phyloP scores from a whole-genome alignment of 306 rosid species.

The Cucumis cinereus region DNA sequence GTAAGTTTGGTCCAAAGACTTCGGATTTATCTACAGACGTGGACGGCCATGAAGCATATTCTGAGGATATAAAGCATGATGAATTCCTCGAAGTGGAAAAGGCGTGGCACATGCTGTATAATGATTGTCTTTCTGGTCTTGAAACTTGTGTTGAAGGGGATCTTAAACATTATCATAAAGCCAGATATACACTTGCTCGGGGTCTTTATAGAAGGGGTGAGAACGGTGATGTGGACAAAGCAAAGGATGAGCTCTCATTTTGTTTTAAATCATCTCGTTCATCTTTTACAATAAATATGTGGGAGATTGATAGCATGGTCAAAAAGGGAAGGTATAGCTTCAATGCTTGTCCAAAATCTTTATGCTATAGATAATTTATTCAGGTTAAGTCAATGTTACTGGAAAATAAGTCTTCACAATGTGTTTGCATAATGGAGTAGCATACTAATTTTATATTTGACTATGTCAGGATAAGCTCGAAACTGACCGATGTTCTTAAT shows the following conservation, averaged over 20 bases:
- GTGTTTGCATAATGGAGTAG: not conserved
- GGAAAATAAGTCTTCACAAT: not conserved
- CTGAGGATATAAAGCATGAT: slow-evolving; percentile 40
- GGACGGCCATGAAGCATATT: slow-evolving; percentile 25
- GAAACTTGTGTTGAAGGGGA: slow-evolving; percentile 96
- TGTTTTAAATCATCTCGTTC: slow-evolving; percentile 98
- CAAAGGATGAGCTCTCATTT: slow-evolving; percentile 91
- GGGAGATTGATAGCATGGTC: slow-evolving; percentile 94
- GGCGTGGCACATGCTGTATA: slow-evolving; percentile 71
- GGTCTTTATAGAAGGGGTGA: slow-evolving; percentile 71
- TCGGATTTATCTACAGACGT: slow-evolving; percentile 17
- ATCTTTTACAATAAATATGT: slow-evolving; percentile 93
- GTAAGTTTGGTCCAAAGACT: slow-evolving; percentile 25
- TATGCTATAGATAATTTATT: slow-evolving; percentile 2
- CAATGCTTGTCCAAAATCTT: slow-evolving; percentile 5
- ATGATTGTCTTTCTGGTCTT: slow-evolving; percentile 80
- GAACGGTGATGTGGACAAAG: slow-evolving; percentile 63
- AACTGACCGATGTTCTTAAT: not conserved
- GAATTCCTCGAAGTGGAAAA: slow-evolving; percentile 40
- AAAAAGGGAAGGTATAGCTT: slow-evolving; percentile 78
- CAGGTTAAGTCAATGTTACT: not conserved
- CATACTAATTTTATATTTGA: not conserved
- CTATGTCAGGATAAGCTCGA: not conserved
- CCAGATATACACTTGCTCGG: slow-evolving; percentile 91
- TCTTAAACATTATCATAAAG: slow-evolving; percentile 96